Evolutionary conservation across 192 early-diverging fungal genomes (phyloP), one percentile per base, ranked within the genome.

Genomic region (Dissophora globulifera): DNA sequence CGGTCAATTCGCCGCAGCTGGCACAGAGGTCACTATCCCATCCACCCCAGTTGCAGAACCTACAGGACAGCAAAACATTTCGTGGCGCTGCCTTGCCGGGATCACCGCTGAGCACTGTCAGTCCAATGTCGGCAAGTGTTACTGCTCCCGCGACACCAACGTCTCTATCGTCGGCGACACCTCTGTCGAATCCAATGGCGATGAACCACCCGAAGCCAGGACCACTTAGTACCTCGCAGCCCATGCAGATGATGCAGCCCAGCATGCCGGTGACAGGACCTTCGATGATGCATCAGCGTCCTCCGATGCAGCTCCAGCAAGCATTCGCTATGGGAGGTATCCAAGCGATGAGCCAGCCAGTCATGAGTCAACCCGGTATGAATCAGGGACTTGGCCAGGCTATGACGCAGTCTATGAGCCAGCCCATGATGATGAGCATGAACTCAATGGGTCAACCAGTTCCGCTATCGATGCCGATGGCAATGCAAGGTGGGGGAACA

Each of bases 351-450:
- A 30, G 38, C 0, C 38, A 51, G 67, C 40, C 51, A 0, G 26
- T n/a, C n/a, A 43, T 59, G 50, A 30, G 20, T 22, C 55, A 47
- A 15, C 40, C 51, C 0, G 26, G 10, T 22, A 43, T 59, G 50
- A 30, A 19, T 22, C 55, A 47, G 17, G 9, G 26, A 4, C 15
- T 60, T 11, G 17, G n/a, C n/a, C 41, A 46, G 20, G 43, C n/a
- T 43, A 69, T 69, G 27, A 17, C 23, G 22, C 67, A 69, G 30
- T 57, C 48, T 29, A 53, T 58, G 45, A 61, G 26, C 17, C 20
- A 29, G 52, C 32, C 52, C 13, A 23, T 61, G 65, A 50, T 19
- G 11, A 15, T 50, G 12, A 27, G 57, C 19, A 54, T 49, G 41
- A 31, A 43, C 3, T 7, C 62, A 32, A 27, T 46, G 30, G 51